A percentile compares a stretch with the other conserved stretches of the same genome.
phyloP scores from a whole-genome alignment of 306 rosid species.

The Glycine tomentella region DNA sequence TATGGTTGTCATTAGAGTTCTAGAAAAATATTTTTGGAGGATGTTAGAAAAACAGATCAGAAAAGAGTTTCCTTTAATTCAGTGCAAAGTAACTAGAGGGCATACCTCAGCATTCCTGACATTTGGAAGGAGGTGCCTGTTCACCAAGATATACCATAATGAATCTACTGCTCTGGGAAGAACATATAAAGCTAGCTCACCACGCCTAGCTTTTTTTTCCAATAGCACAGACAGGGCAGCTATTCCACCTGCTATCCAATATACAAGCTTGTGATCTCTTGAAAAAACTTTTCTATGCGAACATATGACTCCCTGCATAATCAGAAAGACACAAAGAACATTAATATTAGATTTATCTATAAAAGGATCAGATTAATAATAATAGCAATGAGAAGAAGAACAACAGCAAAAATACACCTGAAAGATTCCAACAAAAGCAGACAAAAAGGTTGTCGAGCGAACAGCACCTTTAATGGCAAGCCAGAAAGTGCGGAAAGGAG shows the following conservation, averaged over 20 bases:
- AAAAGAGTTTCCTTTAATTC: slow-evolving; percentile 12
- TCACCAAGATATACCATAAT: slow-evolving; percentile 89
- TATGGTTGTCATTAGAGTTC: neutral
- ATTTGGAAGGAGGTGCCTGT: slow-evolving; percentile 87
- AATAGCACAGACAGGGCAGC: slow-evolving; percentile 86
- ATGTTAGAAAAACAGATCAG: slow-evolving; percentile 23
- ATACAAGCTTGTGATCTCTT: slow-evolving; percentile 89
- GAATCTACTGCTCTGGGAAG: slow-evolving; percentile 97
- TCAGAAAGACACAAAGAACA: slow-evolving; percentile 45
- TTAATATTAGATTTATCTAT: slow-evolving; percentile 37
- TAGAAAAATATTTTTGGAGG: slow-evolving; percentile 1
- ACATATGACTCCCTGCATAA: slow-evolving; percentile 85
- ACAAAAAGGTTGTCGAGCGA: slow-evolving; percentile 88
- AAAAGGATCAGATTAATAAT: neutral
- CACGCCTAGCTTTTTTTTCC: slow-evolving; percentile 92
- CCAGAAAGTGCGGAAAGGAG: slow-evolving; percentile 86
- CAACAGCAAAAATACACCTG: slow-evolving; percentile 62
- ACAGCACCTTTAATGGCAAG: slow-evolving; percentile 77
- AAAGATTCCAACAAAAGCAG: slow-evolving; percentile 94
- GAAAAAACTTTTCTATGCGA: slow-evolving; percentile 82
- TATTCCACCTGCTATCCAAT: slow-evolving; percentile 89
- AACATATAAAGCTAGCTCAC: slow-evolving; percentile 96
- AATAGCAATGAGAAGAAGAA: neutral
- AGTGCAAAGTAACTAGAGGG: neutral
- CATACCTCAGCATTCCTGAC: slow-evolving; percentile 91